Evolutionary conservation across 441 rosid species (phyloP).

Genomic region (Gossypium davidsonii): DNA sequence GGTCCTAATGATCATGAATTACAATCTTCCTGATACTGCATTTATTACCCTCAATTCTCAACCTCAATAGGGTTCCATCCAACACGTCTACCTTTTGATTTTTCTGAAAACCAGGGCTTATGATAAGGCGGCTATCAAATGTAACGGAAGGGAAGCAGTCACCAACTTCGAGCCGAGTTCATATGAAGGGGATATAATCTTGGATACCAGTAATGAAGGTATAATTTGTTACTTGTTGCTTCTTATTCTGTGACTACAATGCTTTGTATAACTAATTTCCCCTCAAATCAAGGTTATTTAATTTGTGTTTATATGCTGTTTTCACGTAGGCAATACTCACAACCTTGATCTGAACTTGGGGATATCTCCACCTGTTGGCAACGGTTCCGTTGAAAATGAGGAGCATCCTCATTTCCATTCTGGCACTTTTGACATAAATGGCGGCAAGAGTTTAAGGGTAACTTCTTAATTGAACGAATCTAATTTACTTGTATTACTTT

Average conservation of each 20-base stretch:
- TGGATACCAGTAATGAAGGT: constrained; percentile 51
- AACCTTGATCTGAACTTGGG: constrained; percentile 23
- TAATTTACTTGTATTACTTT: background rate
- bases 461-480: background rate
- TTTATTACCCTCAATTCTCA: constrained; percentile 46
- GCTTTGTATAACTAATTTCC: background rate
- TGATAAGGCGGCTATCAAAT: constrained; percentile 83
- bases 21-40: constrained; percentile 44
- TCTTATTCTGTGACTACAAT: background rate
- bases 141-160: constrained; percentile 60
- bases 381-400: constrained; percentile 36
- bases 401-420: constrained; percentile 33
- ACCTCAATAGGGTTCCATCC: constrained; percentile 42
- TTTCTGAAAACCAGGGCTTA: constrained; percentile 75
- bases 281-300: background rate
- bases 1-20: constrained; percentile 73
- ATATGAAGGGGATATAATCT: constrained; percentile 48
- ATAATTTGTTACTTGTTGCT: constrained; percentile 13
- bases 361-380: constrained; percentile 9
- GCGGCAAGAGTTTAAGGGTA: constrained; percentile 54
- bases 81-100: constrained; percentile 45
- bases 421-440: constrained; percentile 24
- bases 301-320: background rate
- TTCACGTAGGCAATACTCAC: constrained; percentile 36
- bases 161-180: constrained; percentile 71